These are phyloP conservation scores for Phytophthora syringae DNA, from an alignment of 352 stramenopile genomes.

Conservation along the genomic window DNA sequence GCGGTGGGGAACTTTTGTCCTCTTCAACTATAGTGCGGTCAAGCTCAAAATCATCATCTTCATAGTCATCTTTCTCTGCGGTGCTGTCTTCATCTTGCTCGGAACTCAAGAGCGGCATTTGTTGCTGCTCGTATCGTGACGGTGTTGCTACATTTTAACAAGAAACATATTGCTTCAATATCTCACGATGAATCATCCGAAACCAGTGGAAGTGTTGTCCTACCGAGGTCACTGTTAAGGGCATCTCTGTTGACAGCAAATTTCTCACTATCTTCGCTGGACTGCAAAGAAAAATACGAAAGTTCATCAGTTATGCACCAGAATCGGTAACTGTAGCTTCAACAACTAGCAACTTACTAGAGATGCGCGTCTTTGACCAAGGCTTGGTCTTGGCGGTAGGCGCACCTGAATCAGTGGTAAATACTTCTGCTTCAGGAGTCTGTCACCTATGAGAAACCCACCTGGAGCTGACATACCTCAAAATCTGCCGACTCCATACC, in stretches of 20 bases:
- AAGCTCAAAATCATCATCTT: slow-evolving; percentile 68
- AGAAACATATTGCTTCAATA: neutral
- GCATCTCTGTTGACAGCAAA: slow-evolving; percentile 74
- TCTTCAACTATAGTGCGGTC: slow-evolving; percentile 52
- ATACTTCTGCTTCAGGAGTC: neutral
- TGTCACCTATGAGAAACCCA: neutral
- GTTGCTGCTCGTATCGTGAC: slow-evolving; percentile 46
- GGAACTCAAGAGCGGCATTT: slow-evolving; percentile 27
- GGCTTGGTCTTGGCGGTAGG: slow-evolving; percentile 46
- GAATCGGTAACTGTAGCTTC: neutral
- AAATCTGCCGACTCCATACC: slow-evolving; percentile 83
- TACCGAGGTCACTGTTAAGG: slow-evolving; percentile 56
- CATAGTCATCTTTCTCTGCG: slow-evolving; percentile 52
- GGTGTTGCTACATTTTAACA: slow-evolving; percentile 29
- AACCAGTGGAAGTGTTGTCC: neutral
- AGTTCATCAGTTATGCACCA: neutral
- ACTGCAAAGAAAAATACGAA: slow-evolving; percentile 35
- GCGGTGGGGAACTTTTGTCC: neutral
- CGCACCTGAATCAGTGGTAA: slow-evolving; percentile 47
- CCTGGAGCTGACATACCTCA: slow-evolving; percentile 45
- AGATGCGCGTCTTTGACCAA: slow-evolving; percentile 55
- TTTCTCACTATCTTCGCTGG: slow-evolving; percentile 77
- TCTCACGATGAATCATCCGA: neutral
- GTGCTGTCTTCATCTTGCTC: slow-evolving; percentile 29
- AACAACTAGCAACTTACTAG: slow-evolving; percentile 38